phyloP scores from a whole-genome alignment of 2,329 filamentous ascomycete genomes.

The Xylariaceae sp. region DNA sequence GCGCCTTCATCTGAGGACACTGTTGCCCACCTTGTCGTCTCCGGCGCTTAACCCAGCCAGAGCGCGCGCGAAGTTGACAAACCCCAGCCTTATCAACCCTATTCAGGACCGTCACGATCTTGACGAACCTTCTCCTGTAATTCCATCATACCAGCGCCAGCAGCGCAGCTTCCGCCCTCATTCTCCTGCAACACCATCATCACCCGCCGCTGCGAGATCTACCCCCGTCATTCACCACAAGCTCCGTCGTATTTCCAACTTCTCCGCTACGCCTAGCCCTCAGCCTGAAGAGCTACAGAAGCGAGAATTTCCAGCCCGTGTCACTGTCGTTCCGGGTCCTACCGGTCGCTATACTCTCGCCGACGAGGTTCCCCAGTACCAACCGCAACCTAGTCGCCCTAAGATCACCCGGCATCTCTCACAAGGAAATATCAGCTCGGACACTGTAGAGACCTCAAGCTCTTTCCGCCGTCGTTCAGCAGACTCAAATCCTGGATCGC shows the following conservation, averaged over 20 bases:
- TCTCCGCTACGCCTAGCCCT: conserved; percentile 41
- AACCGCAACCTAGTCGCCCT: conserved; percentile 25
- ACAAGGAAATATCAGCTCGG: conserved; percentile 41
- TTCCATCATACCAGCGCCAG: conserved; percentile 39
- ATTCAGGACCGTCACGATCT: conserved; percentile 47
- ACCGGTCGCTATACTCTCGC: conserved; percentile 34
- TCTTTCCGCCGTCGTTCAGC: conserved; percentile 26
- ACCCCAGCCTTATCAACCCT: conserved; percentile 34
- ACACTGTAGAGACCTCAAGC: conserved; percentile 36
- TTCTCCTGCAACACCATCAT: conserved; percentile 7
- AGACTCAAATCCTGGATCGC: conserved; percentile 29
- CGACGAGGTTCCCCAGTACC: conserved; percentile 27
- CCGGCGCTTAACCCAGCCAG: conserved; percentile 33
- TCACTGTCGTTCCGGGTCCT: conserved; percentile 45
- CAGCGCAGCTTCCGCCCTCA: conserved; percentile 26
- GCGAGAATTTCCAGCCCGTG: conserved; percentile 26
- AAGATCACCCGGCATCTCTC: conserved; percentile 38
- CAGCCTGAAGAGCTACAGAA: conserved; percentile 27
- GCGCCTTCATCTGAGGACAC: conserved; percentile 34
- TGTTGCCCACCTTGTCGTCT: conserved; percentile 45
- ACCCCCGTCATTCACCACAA: conserved; percentile 44
- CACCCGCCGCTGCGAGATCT: conserved; percentile 28
- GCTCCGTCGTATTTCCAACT: conserved; percentile 49
- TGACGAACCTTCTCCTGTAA: conserved; percentile 33
- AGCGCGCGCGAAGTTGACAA: conserved; percentile 39